phyloP scores from a whole-genome alignment of 257 asterid genomes.

The Penstemon davidsonii region DNA sequence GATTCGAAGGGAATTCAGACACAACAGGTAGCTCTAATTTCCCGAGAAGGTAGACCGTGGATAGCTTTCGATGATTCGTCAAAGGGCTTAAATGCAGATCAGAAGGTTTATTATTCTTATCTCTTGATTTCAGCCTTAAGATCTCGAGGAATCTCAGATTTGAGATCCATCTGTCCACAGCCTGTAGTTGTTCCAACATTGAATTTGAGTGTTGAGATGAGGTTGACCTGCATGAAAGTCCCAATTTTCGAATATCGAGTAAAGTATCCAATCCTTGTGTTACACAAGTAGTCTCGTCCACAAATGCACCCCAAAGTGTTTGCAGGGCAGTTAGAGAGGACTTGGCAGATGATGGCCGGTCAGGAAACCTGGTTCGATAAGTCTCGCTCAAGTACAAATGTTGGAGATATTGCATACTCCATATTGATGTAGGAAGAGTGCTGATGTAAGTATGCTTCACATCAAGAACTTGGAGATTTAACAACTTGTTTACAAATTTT shows the following conservation, averaged over 20 bases:
- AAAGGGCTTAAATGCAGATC: conserved; percentile 20
- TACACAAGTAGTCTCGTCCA: conserved; percentile 28
- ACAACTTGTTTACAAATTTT: conserved; percentile 17
- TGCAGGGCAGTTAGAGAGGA: conserved; percentile 24
- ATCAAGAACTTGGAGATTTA: conserved; percentile 32
- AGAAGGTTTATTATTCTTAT: conserved; percentile 11
- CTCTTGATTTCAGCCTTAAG: conserved; percentile 34
- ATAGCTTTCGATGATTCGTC: conserved; percentile 11
- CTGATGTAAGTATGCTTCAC: conserved; percentile 38
- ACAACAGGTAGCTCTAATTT: conserved; percentile 16
- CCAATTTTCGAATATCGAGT: conserved; percentile 25
- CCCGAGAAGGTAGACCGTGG: conserved; percentile 34
- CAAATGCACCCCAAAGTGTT: conserved; percentile 38
- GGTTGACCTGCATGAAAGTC: conserved; percentile 30
- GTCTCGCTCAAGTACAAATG: conserved; percentile 38
- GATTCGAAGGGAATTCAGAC: conserved; percentile 17
- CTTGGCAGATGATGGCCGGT: background rate
- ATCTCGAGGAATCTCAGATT: conserved; percentile 13
- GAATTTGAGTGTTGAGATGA: background rate
- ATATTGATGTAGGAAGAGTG: conserved; percentile 34
- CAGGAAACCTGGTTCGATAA: conserved; percentile 31
- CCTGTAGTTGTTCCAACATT: conserved; percentile 5
- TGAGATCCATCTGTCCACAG: conserved; percentile 30
- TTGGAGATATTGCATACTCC: conserved; percentile 31
- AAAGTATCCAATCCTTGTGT: conserved; percentile 21